Percentiles rank a stretch among this genome's conserved stretches.
Evolutionary conservation across 495 filamentous ascomycete species (phyloP).

Genomic region (Penicillium nucicola): DNA sequence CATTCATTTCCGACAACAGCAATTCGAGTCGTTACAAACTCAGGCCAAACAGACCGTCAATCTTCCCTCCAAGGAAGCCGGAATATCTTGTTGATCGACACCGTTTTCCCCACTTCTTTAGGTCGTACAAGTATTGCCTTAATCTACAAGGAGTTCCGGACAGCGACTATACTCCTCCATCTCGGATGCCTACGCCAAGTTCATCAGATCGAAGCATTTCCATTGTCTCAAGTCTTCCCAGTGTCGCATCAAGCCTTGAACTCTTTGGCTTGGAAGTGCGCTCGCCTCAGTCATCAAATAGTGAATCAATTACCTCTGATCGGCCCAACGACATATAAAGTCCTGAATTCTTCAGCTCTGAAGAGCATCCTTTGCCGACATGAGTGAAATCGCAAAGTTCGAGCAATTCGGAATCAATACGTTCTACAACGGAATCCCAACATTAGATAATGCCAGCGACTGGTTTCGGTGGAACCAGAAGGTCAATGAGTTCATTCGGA

Average conservation of each 20-base stretch:
- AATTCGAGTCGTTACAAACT: conserved; percentile 1
- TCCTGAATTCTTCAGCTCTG: no score
- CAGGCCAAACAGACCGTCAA: conserved; percentile 4
- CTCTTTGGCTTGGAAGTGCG: conserved; percentile 5
- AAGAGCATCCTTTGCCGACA: no score
- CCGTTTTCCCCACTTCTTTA: conserved; percentile 6
- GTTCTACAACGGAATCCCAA: no score
- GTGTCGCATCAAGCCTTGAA: conserved; percentile 2
- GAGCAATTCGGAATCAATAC: no score
- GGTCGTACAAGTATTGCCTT: not conserved
- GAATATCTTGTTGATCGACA: conserved; percentile 3
- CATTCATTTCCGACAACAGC: not conserved
- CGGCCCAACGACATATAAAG: not conserved
- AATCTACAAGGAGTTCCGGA: not conserved
- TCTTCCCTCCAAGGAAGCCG: conserved; percentile 2
- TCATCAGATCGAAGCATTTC: conserved; percentile 1
- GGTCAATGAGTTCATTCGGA: no score
- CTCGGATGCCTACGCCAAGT: no score
- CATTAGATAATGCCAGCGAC: no score
- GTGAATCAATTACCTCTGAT: not conserved
- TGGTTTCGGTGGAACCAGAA: no score
- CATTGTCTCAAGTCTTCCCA: not conserved
- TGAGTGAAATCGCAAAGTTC: no score
- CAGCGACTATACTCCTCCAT: not conserved
- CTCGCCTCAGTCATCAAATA: not conserved